Evolutionary conservation across 2,329 filamentous ascomycete species (phyloP).

Genomic region (Alternaria burnsii): DNA sequence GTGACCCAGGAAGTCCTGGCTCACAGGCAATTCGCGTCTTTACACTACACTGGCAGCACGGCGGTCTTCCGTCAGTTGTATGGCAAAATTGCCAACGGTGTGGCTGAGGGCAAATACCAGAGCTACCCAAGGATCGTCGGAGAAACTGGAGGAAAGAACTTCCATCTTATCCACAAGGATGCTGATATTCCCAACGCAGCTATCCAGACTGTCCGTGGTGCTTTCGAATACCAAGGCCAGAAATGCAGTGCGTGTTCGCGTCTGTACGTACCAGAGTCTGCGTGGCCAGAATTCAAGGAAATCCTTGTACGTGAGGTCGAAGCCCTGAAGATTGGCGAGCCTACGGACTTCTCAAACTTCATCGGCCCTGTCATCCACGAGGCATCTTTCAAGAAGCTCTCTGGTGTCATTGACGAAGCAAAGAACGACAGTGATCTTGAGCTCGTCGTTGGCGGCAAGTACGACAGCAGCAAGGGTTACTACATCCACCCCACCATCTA

Average conservation of each 20-base stretch:
- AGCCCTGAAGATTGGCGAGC: conserved; percentile 74
- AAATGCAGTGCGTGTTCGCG: conserved; percentile 89
- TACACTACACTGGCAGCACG: conserved; percentile 95
- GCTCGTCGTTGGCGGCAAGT: conserved; percentile 77
- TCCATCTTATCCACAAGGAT: conserved; percentile 80
- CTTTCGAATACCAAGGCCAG: conserved; percentile 91
- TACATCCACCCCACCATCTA: conserved; percentile 88
- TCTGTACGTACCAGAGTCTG: conserved; percentile 77
- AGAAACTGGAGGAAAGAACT: conserved; percentile 94
- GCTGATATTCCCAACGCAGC: conserved; percentile 82
- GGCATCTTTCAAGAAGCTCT: conserved; percentile 81
- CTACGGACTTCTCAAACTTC: conserved; percentile 78
- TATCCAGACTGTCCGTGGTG: conserved; percentile 82
- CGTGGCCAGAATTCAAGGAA: conserved; percentile 76
- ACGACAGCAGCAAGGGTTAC: conserved; percentile 81
- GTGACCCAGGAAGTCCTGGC: conserved; percentile 80
- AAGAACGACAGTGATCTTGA: conserved; percentile 77
- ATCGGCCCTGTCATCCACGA: conserved; percentile 88
- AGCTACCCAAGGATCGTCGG: conserved; percentile 90
- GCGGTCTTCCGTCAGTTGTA: conserved; percentile 89
- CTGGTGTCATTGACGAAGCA: conserved; percentile 78
- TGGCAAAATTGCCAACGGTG: conserved; percentile 81
- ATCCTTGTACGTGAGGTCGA: conserved; percentile 73
- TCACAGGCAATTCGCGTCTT: conserved; percentile 83
- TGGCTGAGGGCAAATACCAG: conserved; percentile 81